A percentile compares a stretch with the other conserved stretches of the same genome.
These are phyloP conservation scores for Lunasporangiospora selenospora DNA, from an alignment of 192 early-diverging fungal genomes.

Conservation along the genomic window DNA sequence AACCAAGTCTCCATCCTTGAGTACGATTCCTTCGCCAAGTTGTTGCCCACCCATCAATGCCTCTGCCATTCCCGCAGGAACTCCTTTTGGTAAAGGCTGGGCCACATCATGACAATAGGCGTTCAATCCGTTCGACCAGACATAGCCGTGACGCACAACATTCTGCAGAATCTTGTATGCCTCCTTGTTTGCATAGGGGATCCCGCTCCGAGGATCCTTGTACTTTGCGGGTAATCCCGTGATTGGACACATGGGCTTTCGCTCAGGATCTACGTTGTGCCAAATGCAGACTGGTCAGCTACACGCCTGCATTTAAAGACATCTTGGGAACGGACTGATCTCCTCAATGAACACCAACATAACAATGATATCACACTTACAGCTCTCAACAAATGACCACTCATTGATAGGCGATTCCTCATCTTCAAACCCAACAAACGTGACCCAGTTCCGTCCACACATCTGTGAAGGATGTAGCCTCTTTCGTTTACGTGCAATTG, in stretches of 20 bases:
- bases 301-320: background rate
- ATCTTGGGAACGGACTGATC: too few relatives aligned
- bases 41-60: conserved; percentile 40
- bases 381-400: conserved; percentile 34
- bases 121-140: conserved; percentile 58
- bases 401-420: conserved; percentile 25
- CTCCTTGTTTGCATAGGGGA: conserved; percentile 67
- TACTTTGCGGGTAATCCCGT: conserved; percentile 68
- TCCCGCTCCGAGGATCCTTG: conserved; percentile 59
- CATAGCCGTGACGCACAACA: conserved; percentile 53
- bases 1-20: conserved; percentile 42
- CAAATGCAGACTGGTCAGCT: background rate
- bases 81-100: conserved; percentile 35
- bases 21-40: conserved; percentile 35
- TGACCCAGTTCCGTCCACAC: conserved; percentile 55
- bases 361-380: conserved; percentile 11
- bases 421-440: conserved; percentile 44
- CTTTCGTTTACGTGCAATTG: conserved; percentile 36
- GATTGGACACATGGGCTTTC: conserved; percentile 57
- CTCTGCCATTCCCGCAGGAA: conserved; percentile 44
- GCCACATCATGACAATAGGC: conserved; percentile 49
- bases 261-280: conserved; percentile 24
- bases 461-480: conserved; percentile 40
- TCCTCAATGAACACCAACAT: background rate
- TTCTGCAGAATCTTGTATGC: conserved; percentile 60